phyloP scores from a whole-genome alignment of 805 yeast genomes.

The Yarrowia keelungensis region DNA sequence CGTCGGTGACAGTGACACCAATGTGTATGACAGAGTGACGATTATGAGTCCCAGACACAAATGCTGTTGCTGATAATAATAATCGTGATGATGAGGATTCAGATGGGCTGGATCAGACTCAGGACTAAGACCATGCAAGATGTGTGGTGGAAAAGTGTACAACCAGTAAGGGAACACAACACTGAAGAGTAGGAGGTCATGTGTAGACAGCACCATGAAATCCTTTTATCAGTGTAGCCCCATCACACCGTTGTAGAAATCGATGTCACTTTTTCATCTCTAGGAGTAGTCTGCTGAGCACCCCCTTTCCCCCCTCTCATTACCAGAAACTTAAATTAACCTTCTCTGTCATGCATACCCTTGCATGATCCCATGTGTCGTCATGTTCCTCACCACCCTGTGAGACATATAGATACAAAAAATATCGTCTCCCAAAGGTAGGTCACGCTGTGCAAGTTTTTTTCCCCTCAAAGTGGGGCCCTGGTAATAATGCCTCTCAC shows the following conservation, averaged over 20 bases:
- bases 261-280: constrained; percentile 32
- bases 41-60: neutral
- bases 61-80: neutral
- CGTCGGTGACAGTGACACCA: constrained; percentile 14
- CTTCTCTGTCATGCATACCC: constrained; percentile 9
- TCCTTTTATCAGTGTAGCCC: constrained; percentile 7
- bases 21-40: neutral
- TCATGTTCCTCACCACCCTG: constrained; percentile 29
- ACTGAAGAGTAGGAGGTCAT: constrained; percentile 3
- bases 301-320: constrained; percentile 21
- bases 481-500: neutral
- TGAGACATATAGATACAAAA: constrained; percentile 3
- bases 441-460: constrained; percentile 35
- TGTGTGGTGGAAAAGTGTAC: neutral
- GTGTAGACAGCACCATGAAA: neutral
- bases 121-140: constrained; percentile 5
- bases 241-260: constrained; percentile 18
- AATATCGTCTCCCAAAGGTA: constrained; percentile 16
- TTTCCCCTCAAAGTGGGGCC: neutral
- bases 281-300: constrained; percentile 31
- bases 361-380: constrained; percentile 29
- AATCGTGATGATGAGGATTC: neutral
- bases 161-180: neutral
- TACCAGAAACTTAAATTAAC: constrained; percentile 15
- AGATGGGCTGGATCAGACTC: neutral